Evolutionary conservation across 1,139 yeast genomes (phyloP), one percentile per base, ranked within the genome.

Genomic region (Kurtzmaniella natalensis): DNA sequence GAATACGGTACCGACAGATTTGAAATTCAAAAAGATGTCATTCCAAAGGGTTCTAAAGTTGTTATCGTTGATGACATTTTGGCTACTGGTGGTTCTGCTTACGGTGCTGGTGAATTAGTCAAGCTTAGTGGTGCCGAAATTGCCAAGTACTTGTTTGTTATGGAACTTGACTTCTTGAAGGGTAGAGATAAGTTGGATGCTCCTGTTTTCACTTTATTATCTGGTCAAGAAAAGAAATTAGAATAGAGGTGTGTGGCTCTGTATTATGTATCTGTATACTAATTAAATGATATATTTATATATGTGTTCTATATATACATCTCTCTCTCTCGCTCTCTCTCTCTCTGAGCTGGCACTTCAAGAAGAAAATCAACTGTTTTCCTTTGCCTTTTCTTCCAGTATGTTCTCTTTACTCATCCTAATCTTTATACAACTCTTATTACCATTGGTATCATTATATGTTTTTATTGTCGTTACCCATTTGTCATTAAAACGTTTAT

Each of bases 41-140:
- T 92, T 46, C 84, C 88, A 45, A 72, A 72, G 40, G 95, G 92
- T 25, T 73, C 95, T 35, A 83, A 72, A 40, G 94, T 92, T 23
- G 70, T 92, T 30, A 73, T 92, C 46, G 94, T 92, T 23, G 98
- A 92, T 58, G 99, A 92, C 56, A 88, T 92, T 50, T 83, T 94
- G 59, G 98, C 98, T 32, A 92, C 98, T 29, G 98, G 97, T 46
- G 98, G 98, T 28, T 82, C 95, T 53, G 98, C 98, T 15, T 67
- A 64, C 40, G 96, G 94, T 41, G 98, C 97, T 29, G 97, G 95
- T 38, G 82, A 85, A 51, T 74, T 94, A 46, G 84, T 87, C 35
- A 61, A 62, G 52, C 65, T 76, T 61, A 48, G 61, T 31, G 81
- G 81, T 36, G 95, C 81, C 39, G 74, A 81, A 38, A 74, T 89